phyloP scores from a whole-genome alignment of 331 rosid species.

The Dryas integrifolia region DNA sequence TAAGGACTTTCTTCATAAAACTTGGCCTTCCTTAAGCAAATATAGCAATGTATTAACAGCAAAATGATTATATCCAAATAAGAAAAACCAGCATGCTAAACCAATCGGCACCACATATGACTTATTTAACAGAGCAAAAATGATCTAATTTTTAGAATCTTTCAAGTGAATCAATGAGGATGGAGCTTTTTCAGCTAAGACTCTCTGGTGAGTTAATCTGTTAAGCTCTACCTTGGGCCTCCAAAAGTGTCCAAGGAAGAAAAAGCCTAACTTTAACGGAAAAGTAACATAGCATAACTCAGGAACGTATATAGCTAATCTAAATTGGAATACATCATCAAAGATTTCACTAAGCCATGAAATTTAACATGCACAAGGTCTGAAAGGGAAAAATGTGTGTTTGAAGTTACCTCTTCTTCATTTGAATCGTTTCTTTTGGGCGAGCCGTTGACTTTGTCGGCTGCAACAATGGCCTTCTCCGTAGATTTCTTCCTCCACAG shows the following conservation, averaged over 20 bases:
- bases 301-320: not conserved
- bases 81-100: too few species aligned
- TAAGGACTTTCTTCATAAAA: not conserved
- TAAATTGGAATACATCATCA: not conserved
- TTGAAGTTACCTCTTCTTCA: slow-evolving; percentile 57
- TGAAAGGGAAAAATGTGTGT: not conserved
- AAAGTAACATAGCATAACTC: not conserved
- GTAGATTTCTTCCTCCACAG: slow-evolving; percentile 70
- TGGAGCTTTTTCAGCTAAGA: not conserved
- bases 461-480: slow-evolving; percentile 43
- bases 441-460: slow-evolving; percentile 42
- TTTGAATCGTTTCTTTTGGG: slow-evolving; percentile 32
- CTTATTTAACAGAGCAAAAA: not conserved
- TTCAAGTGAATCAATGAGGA: not conserved
- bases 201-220: not conserved
- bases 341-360: slow-evolving; percentile 2
- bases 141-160: not conserved
- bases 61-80: too few species aligned
- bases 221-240: not conserved
- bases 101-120: too few species aligned
- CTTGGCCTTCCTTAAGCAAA: not conserved
- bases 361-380: not conserved
- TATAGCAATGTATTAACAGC: not conserved
- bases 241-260: not conserved
- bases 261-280: not conserved